Evolutionary conservation across 345 rosid species (phyloP), one percentile per base, ranked within the genome.

Genomic region (Populus simonii): DNA sequence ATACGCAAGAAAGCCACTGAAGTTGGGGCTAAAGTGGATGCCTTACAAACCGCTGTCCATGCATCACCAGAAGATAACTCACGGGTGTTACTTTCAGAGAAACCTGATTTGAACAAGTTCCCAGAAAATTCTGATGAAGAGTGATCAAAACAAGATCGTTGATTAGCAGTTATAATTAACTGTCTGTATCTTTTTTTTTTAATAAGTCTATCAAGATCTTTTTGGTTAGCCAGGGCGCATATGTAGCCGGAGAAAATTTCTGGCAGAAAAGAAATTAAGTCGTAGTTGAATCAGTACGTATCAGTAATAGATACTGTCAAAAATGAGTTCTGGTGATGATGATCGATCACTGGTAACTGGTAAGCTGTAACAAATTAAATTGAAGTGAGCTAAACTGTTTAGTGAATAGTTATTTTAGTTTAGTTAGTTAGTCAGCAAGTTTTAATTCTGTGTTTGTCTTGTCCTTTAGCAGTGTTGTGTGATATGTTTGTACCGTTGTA

Each of bases 11-110:
- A 83, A 69, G 89, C 89, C 22, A 72, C 89, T 17, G 85, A 86
- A 77, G 89, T 86, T 18, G 89, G 89, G 38, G 86, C 89, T 43
- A 82, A 75, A 68, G 89, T 84, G 0, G 89, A 86, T 17, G 88
- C 89, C 43, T 69, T 76, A n/a, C 85, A 62, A 35, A 77, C 83
- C 22, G 18, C 77, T 22, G 45, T 47, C 72, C 79, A 73, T 29
- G 62, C 22, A 59, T 20, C 79, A 49, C 33, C 80, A 4, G 70
- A 59, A 29, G 65, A 45, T 17, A 68, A 12, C 7, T 6, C 65
- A 5, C 51, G n/a, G 35, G 23, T 33, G 23, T 17, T 66, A 1
- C 41, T 45, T 39, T 29, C 67, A 20, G 82, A 81, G 80, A 74
- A 79, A 70, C 89, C 87, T 38, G 89, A 87, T 77, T 77, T 87